phyloP scores from a whole-genome alignment of 164 flowering plant genomes.

The Liquidambar formosana region DNA sequence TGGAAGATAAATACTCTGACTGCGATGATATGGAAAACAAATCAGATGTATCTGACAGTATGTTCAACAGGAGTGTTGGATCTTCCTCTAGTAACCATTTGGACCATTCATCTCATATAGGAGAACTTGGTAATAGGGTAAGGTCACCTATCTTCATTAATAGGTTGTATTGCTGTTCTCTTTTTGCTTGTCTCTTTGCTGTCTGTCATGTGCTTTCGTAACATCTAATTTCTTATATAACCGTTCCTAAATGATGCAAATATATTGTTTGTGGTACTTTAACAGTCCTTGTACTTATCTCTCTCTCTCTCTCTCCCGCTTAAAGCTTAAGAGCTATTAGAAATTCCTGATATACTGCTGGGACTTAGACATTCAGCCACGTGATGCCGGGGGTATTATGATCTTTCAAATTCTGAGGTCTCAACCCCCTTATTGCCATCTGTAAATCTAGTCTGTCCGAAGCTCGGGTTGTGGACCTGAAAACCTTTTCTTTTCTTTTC shows the following conservation, averaged over 20 bases:
- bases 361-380: background rate
- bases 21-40: conserved; percentile 26
- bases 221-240: no score
- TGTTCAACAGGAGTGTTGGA: conserved; percentile 21
- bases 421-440: no score
- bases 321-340: no score
- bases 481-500: background rate
- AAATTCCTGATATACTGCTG: background rate
- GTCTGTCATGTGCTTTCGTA: no score
- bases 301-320: background rate
- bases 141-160: conserved; percentile 1
- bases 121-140: conserved; percentile 30
- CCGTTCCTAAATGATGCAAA: no score
- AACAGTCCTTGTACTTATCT: background rate
- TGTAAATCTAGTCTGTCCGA: background rate
- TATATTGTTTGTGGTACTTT: background rate
- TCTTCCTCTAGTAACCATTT: conserved; percentile 31
- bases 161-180: background rate
- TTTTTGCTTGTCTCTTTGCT: background rate
- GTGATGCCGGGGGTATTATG: background rate
- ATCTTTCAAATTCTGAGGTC: background rate
- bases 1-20: conserved; percentile 25
- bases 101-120: conserved; percentile 21
- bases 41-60: conserved; percentile 31
- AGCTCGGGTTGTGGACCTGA: background rate